Evolutionary conservation across 805 yeast species (phyloP).

Genomic region (Metschnikowia henanensis): DNA sequence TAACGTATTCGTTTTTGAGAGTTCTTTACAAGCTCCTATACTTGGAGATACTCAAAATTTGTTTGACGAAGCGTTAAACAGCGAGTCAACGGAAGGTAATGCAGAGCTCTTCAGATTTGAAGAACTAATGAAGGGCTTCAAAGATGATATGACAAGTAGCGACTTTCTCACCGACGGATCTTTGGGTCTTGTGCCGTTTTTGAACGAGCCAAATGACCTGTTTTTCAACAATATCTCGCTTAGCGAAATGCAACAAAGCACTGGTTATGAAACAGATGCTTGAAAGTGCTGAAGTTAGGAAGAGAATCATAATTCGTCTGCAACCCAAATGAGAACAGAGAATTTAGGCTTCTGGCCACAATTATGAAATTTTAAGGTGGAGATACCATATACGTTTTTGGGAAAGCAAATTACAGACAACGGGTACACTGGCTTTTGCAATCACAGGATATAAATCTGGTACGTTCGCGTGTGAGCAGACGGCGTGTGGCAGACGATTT

Average conservation of each 20-base stretch:
- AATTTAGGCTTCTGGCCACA: constrained; percentile 19
- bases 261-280: constrained; percentile 19
- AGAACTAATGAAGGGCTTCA: constrained; percentile 23
- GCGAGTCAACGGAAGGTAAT: background rate
- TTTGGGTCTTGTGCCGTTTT: constrained; percentile 67
- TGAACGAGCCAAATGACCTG: constrained; percentile 24
- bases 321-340: constrained; percentile 33
- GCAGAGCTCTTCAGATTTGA: constrained; percentile 5
- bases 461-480: constrained; percentile 21
- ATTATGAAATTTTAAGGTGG: constrained; percentile 34
- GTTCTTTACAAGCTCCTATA: background rate
- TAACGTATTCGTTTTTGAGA: background rate
- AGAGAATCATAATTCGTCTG: too few relatives aligned
- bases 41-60: background rate
- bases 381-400: constrained; percentile 31
- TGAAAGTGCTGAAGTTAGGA: constrained; percentile 36
- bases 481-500: too few relatives aligned
- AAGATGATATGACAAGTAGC: constrained; percentile 27
- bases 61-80: background rate
- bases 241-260: too few relatives aligned
- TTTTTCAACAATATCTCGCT: too few relatives aligned
- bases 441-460: constrained; percentile 37
- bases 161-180: constrained; percentile 86
- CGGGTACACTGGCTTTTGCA: constrained; percentile 37
- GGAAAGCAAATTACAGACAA: constrained; percentile 30